Base-by-base conservation (phyloP, 129 eudicot genomes). In the Lonicera japonica region DNA sequence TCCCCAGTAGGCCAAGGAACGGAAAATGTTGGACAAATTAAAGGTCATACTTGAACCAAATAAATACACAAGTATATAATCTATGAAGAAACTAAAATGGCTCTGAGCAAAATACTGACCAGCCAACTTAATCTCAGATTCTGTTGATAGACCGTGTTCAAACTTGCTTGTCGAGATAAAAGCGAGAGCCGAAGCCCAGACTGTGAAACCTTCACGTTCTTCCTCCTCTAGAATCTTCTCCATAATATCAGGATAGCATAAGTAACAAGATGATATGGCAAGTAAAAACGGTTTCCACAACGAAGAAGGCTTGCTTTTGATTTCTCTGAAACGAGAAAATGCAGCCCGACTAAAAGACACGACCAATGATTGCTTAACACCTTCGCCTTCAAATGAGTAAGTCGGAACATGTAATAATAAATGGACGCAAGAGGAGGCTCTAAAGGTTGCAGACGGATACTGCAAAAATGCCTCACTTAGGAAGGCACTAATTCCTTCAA, bases 211-310 rank as follows among this genome's bases (percentile, higher is more conserved):
- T 45, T 65, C 81, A 65, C 8, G 70, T 72, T 80, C 83, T 74
- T 57, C 70, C 58, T 77, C 77, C 54, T 80, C 87, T 22, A 86
- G 55, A 21, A 80, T 66, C 22, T 38, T 64, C 73, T 77, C 82
- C 61, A 83, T 87, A 17, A 67, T 66, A 25, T 77, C 85, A 24
- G 95, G 90, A 65, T 79, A 69, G 54, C 82, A 61, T 61, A 80
- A 61, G 68, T 80, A 87, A 72, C 90, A 87, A 1, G 95, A 83
- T 25, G 83, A 73, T 60, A 87, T 34, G 15, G 77, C 81, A 83
- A 87, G 87, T 73, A 87, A 54, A 75, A 83, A 71, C 11, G 95
- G 90, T 67, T 78, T 78, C 95, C 95, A 83, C 60, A 83, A 60
- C 65, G 90, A 64, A 70, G 74, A 80, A 66, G 82, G 79, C 73